phyloP scores from a whole-genome alignment of 108 stramenopile genomes.

The Cylindrotheca fusiformis region DNA sequence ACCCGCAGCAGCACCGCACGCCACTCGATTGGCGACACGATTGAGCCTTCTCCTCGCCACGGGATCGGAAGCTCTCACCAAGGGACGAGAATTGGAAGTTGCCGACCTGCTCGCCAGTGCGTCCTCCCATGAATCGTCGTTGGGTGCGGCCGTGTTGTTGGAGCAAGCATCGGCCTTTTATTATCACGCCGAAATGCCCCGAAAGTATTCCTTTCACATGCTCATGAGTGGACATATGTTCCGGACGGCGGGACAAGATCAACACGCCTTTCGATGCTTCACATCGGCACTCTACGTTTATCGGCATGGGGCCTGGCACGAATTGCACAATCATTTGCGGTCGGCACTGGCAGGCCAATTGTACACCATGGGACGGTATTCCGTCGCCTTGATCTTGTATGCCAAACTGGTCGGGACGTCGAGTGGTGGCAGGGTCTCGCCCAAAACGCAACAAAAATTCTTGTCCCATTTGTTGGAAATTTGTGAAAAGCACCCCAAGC shows the following conservation, averaged over 20 bases:
- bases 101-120: constrained; percentile 83
- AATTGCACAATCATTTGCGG: constrained; percentile 75
- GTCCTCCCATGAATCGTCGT: constrained; percentile 76
- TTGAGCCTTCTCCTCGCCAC: constrained; percentile 67
- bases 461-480: constrained; percentile 70
- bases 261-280: constrained; percentile 87
- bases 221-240: constrained; percentile 92
- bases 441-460: constrained; percentile 84
- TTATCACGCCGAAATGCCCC: constrained; percentile 61
- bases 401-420: constrained; percentile 59
- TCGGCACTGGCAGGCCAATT: constrained; percentile 83
- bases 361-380: constrained; percentile 72
- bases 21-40: constrained; percentile 75
- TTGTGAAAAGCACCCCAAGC: constrained; percentile 58
- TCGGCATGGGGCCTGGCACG: constrained; percentile 68
- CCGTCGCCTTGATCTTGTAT: constrained; percentile 68
- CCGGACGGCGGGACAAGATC: constrained; percentile 75
- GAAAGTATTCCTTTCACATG: constrained; percentile 91
- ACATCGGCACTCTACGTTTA: constrained; percentile 76
- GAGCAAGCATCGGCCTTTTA: constrained; percentile 82
- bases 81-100: constrained; percentile 69
- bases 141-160: constrained; percentile 80
- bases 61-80: constrained; percentile 33
- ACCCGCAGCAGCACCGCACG: constrained; percentile 47
- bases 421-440: constrained; percentile 69